phyloP scores from a whole-genome alignment of 139 green algal species.

The Closterium sp. region DNA sequence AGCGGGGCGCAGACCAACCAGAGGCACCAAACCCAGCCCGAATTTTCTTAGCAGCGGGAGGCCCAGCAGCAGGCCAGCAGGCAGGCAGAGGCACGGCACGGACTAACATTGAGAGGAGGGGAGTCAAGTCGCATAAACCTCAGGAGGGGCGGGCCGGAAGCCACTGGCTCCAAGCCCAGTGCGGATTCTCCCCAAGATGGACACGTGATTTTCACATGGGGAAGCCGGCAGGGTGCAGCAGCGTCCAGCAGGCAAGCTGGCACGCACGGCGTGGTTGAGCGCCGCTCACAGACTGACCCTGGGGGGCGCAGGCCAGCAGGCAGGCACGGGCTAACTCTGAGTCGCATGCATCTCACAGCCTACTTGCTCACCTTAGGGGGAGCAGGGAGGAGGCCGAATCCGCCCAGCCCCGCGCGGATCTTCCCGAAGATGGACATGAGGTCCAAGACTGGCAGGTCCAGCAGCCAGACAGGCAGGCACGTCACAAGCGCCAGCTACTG shows the following conservation, averaged over 20 bases:
- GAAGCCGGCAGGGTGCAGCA: constrained; percentile 87
- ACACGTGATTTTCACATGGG: constrained; percentile 89
- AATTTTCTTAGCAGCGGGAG: no score
- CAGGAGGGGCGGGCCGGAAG: constrained; percentile 51
- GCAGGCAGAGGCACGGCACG: no score
- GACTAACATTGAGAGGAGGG: no score
- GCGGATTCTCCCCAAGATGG: constrained; percentile 86
- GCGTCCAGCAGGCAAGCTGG: constrained; percentile 73
- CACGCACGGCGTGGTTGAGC: constrained; percentile 80
- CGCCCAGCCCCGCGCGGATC: constrained; percentile 91
- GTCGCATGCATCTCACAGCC: no score
- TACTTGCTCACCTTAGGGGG: neutral
- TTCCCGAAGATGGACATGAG: constrained; percentile 88
- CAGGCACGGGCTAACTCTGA: constrained; percentile 38
- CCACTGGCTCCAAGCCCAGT: constrained; percentile 90
- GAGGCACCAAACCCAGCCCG: constrained; percentile 87
- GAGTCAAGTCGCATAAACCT: no score
- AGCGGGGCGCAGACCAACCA: constrained; percentile 68
- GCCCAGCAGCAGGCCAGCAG: no score
- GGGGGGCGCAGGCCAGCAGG: constrained; percentile 72
- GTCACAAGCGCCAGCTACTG: neutral
- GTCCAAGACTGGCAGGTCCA: constrained; percentile 87
- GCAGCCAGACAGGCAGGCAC: constrained; percentile 38
- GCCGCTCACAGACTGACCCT: constrained; percentile 94
- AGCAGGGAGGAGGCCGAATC: constrained; percentile 70